Base-by-base conservation (phyloP, 75 land plant species). In the Cryptomeria japonica region DNA sequence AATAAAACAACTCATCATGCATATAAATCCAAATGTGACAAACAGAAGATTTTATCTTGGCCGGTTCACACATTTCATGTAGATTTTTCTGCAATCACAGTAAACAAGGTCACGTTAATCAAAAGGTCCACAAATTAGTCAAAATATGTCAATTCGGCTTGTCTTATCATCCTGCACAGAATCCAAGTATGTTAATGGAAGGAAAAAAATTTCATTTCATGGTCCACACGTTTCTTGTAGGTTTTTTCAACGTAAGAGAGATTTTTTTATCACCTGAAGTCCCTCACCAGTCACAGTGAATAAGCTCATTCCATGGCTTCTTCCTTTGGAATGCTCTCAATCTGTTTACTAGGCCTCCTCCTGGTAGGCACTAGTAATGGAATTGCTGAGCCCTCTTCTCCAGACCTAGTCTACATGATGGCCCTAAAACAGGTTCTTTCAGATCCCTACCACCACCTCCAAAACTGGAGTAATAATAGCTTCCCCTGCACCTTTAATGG, bases 401-500 rank as follows among this genome's bases (percentile, higher is more conserved):
- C 31, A 46, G 84, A 82, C 14, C 31, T 82, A 46, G 1, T 3
- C 16, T 82, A 46, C 49, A 25, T 82, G 28, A 46, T 82, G 84
- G 34, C 22, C 28, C 12, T 82, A 4, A 82, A 82, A n/a, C n/a
- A 25, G 32, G 46, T 2, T n/a, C 51, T 82, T 49, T 82, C 84
- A 28, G 84, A 82, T 82, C 84, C 84, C 42, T 10, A 46, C 32
- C 15, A n/a, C 34, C 84, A 46, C 0, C 84, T 82, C 32, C 49
- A n/a, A 28, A 82, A 82, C 34, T 82, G 84, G 84, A 82, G 2
- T n/a, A 82, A 4, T 11, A 46, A 16, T 1, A 82, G 32, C 84
- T 82, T 83, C 8, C 91, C 91, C 0, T 92, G 93, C 79, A 90
- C 78, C 79, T 92, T 91, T 89, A 88, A 89, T 38, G 93, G 93